A percentile compares a stretch with the other conserved stretches of the same genome.
Evolutionary conservation across 2,329 filamentous ascomycete species (phyloP).

Genomic region (Colletotrichum tanaceti): DNA sequence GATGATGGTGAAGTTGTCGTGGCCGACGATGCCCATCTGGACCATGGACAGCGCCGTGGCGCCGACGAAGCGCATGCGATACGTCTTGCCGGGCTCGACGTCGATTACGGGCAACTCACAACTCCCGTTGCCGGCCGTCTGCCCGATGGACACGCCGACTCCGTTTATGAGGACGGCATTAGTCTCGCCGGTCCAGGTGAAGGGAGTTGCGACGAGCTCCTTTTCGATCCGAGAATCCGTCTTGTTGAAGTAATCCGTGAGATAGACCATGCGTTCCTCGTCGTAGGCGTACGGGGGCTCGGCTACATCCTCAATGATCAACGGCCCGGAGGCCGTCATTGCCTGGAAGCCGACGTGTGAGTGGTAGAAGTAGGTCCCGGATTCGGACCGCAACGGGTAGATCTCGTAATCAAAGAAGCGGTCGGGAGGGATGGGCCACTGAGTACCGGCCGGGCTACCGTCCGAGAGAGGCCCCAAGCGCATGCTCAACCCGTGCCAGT

Average conservation of each 20-base stretch:
- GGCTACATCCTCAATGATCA: conserved; percentile 67
- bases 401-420: conserved; percentile 77
- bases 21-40: conserved; percentile 66
- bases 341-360: conserved; percentile 74
- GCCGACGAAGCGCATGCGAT: conserved; percentile 71
- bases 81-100: conserved; percentile 69
- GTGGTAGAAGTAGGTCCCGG: conserved; percentile 76
- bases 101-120: conserved; percentile 65
- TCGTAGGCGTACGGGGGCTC: conserved; percentile 69
- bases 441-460: conserved; percentile 68
- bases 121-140: conserved; percentile 43
- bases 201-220: conserved; percentile 61
- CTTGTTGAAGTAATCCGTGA: conserved; percentile 69
- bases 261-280: conserved; percentile 66
- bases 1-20: conserved; percentile 67
- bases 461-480: conserved; percentile 72
- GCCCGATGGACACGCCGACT: conserved; percentile 47
- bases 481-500: conserved; percentile 75
- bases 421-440: conserved; percentile 73
- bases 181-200: conserved; percentile 70
- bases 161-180: conserved; percentile 69
- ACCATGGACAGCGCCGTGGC: conserved; percentile 65
- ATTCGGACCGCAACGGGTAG: conserved; percentile 61
- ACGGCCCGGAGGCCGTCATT: conserved; percentile 64
- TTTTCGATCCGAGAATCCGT: conserved; percentile 63